These are phyloP conservation scores for Gossypium laxum DNA, from an alignment of 441 rosid genomes.

Conservation along the genomic window DNA sequence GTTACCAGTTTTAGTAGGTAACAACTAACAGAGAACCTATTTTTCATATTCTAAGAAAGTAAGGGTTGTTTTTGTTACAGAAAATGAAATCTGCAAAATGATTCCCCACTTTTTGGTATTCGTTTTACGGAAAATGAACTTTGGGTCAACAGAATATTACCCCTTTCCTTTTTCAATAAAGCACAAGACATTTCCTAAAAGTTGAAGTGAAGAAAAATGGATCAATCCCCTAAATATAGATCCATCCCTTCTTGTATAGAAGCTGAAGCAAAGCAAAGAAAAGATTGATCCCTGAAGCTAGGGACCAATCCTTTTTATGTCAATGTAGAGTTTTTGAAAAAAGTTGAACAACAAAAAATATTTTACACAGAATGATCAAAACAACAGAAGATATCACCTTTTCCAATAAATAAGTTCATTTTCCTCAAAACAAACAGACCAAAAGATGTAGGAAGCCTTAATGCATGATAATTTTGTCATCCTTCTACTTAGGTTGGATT, in stretches of 20 bases:
- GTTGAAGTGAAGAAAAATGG: not conserved
- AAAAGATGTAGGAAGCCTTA: not conserved
- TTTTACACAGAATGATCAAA: not conserved
- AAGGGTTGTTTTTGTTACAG: not conserved
- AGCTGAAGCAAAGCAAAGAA: not conserved
- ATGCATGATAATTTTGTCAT: not conserved
- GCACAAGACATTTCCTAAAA: not conserved
- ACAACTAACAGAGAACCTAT: not conserved
- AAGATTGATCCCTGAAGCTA: not conserved
- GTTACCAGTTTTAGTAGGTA: not conserved
- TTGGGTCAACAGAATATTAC: not conserved
- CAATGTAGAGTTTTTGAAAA: not conserved
- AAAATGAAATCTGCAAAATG: not conserved
- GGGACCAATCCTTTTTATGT: not conserved
- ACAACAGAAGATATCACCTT: not conserved
- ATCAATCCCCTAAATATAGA: not conserved
- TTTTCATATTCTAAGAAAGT: not conserved
- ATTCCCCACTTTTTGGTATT: not conserved
- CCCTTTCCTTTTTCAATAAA: not conserved
- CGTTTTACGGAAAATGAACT: not conserved
- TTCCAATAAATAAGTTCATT: not conserved
- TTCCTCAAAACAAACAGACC: not conserved
- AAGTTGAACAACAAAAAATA: not conserved
- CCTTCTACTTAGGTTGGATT: not conserved
- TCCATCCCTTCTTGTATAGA: not conserved